phyloP scores from a whole-genome alignment of 352 stramenopile species.

The Phytophthora ramorum region DNA sequence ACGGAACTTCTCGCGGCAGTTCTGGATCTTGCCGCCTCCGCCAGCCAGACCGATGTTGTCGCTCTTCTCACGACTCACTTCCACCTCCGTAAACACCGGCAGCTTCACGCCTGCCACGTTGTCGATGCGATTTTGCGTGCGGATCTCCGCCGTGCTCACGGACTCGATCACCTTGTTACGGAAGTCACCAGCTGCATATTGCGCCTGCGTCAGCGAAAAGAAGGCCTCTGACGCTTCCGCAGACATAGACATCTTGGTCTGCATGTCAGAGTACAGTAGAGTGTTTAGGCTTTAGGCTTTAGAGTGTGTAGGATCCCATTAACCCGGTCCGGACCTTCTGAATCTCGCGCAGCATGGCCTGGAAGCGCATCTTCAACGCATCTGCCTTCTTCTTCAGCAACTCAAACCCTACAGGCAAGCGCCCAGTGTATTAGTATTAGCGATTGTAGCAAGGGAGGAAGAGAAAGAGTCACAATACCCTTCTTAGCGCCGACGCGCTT shows the following conservation, averaged over 20 bases:
- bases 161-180: constrained; percentile 97
- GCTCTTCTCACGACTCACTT: constrained; percentile 93
- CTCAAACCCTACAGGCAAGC: constrained; percentile 66
- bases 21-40: constrained; percentile 98
- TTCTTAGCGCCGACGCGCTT: constrained; percentile 90
- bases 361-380: constrained; percentile 97
- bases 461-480: constrained; percentile 40
- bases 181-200: constrained; percentile 99
- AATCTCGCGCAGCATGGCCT: constrained; percentile 88
- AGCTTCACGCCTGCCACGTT: constrained; percentile 99
- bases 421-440: neutral
- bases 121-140: constrained; percentile 97
- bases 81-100: constrained; percentile 97
- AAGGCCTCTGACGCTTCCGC: constrained; percentile 94
- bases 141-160: constrained; percentile 95
- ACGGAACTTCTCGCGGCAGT: constrained; percentile 92
- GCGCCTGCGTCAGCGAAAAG: constrained; percentile 98
- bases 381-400: constrained; percentile 98
- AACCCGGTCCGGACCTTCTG: constrained; percentile 58
- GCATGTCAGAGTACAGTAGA: too few species aligned
- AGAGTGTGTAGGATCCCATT: too few species aligned
- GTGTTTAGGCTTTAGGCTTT: too few species aligned
- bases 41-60: constrained; percentile 96
- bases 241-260: constrained; percentile 90
- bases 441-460: neutral